Evolutionary conservation across 192 early-diverging fungal species (phyloP).

Genomic region (Entomortierella beljakovae): DNA sequence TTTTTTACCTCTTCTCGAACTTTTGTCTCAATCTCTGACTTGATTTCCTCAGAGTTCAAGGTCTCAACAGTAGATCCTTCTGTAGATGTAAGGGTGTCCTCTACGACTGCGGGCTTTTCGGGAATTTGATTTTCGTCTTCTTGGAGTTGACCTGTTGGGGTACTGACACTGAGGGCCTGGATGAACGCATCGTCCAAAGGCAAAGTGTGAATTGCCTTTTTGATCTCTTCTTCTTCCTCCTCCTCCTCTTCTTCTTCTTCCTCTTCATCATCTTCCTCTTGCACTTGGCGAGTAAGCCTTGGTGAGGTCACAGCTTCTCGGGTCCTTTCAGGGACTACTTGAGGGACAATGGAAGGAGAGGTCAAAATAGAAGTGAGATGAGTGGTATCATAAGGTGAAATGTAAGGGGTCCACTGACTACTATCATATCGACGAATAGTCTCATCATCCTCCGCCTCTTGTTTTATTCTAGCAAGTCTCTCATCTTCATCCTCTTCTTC

Average conservation of each 20-base stretch:
- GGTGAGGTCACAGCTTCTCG: too few species aligned
- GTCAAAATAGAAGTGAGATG: background rate
- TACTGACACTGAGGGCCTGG: constrained; percentile 1
- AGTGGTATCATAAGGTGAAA: constrained; percentile 33
- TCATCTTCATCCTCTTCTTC: constrained; percentile 24
- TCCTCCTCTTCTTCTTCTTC: constrained; percentile 25
- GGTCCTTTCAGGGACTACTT: background rate
- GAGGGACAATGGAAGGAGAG: background rate
- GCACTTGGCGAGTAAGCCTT: background rate
- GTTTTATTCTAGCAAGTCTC: constrained; percentile 24
- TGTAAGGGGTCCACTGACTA: constrained; percentile 33
- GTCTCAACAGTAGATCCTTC: too few species aligned
- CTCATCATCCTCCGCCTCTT: constrained; percentile 35
- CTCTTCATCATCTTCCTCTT: background rate
- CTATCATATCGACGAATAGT: constrained; percentile 30
- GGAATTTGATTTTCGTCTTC: constrained; percentile 19
- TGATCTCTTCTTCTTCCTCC: constrained; percentile 47
- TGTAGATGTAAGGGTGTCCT: constrained; percentile 26
- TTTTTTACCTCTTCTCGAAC: too few species aligned
- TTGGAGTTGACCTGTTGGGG: background rate
- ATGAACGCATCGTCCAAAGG: constrained; percentile 24
- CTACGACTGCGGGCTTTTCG: constrained; percentile 19
- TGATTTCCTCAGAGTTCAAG: too few species aligned
- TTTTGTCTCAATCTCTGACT: too few species aligned
- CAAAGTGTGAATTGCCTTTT: constrained; percentile 18